These are phyloP conservation scores for Fomitopsis serialis DNA, from an alignment of 768 basidiomycete species.

Conservation along the genomic window DNA sequence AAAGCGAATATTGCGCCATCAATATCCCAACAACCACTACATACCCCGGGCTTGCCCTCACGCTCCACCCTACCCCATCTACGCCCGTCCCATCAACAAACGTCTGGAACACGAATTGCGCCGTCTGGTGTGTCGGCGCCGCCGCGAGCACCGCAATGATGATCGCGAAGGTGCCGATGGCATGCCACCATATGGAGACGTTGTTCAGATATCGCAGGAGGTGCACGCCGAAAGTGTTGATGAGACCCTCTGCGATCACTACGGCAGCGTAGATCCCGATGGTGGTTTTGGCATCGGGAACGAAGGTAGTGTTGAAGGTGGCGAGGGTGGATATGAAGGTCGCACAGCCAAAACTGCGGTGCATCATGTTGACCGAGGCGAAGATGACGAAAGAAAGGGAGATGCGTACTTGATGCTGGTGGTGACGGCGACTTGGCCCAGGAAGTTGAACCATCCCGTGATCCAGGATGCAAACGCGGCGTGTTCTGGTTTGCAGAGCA, in stretches of 20 bases:
- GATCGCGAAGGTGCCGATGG: constrained; percentile 59
- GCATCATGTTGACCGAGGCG: too few species aligned
- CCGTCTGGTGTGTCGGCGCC: constrained; percentile 67
- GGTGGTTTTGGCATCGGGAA: constrained; percentile 49
- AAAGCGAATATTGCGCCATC: constrained; percentile 74
- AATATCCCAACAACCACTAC: constrained; percentile 70
- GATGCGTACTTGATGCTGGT: constrained; percentile 56
- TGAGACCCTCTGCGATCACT: constrained; percentile 59
- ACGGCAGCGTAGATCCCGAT: constrained; percentile 71
- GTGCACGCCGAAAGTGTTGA: constrained; percentile 72
- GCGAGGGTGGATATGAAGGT: constrained; percentile 62
- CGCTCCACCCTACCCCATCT: constrained; percentile 52
- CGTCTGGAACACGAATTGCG: constrained; percentile 66
- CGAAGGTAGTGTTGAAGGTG: constrained; percentile 55
- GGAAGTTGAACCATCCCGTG: constrained; percentile 70
- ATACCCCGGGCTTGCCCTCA: constrained; percentile 63
- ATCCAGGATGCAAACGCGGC: constrained; percentile 71
- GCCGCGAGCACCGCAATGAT: constrained; percentile 66
- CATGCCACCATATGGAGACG: constrained; percentile 74
- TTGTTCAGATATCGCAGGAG: constrained; percentile 66
- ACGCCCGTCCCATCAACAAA: too few species aligned
- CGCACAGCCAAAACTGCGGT: constrained; percentile 53
- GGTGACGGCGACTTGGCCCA: constrained; percentile 74
- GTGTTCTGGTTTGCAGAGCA: constrained; percentile 51
- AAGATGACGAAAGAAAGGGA: too few species aligned